phyloP scores from a whole-genome alignment of 768 basidiomycete species.

The Infundibulicybe gibba region DNA sequence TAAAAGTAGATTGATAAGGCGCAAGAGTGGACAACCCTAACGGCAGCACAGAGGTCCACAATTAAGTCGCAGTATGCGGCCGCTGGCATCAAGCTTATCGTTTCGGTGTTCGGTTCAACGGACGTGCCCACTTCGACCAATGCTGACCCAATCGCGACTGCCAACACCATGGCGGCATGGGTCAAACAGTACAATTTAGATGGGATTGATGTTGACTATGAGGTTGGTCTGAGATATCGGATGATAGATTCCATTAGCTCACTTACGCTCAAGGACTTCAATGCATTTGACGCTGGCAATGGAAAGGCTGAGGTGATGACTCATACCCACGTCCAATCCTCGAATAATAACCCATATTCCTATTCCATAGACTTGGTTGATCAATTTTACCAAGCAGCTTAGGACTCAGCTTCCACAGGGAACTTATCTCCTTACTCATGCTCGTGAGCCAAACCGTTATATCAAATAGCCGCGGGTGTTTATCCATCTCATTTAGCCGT shows the following conservation, averaged over 20 bases:
- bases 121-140: constrained; percentile 54
- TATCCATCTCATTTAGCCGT: constrained; percentile 30
- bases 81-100: constrained; percentile 59
- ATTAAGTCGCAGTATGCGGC: constrained; percentile 49
- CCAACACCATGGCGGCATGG: constrained; percentile 62
- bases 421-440: constrained; percentile 50
- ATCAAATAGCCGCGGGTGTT: not conserved
- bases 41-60: constrained; percentile 41
- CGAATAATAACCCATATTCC: not conserved
- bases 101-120: constrained; percentile 59
- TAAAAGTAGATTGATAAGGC: constrained; percentile 25
- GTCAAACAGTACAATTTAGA: constrained; percentile 60
- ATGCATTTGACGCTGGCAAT: constrained; percentile 48
- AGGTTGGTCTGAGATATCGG: constrained; percentile 24
- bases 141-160: constrained; percentile 59
- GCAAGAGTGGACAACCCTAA: constrained; percentile 47
- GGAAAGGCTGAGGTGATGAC: constrained; percentile 47
- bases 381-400: constrained; percentile 48
- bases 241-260: not conserved
- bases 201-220: constrained; percentile 76
- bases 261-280: constrained; percentile 45
- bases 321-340: not conserved
- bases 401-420: constrained; percentile 44
- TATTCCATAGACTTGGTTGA: constrained; percentile 40
- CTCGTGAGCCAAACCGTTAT: constrained; percentile 33